Base-by-base conservation (phyloP, 805 yeast genomes). In the Pichia exigua region DNA sequence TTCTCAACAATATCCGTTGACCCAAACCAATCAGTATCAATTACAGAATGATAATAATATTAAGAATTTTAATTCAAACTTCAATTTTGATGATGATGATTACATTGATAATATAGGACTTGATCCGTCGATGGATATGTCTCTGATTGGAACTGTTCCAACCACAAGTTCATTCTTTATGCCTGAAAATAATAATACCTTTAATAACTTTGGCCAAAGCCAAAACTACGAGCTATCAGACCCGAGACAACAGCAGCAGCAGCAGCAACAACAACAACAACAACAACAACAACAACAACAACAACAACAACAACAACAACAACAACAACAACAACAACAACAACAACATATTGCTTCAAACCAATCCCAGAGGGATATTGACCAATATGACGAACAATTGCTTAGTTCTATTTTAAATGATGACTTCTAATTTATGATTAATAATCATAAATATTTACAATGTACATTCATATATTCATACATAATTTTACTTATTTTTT, bases 341-440 rank as follows among this genome's bases (percentile, higher is more conserved):
- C 38, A 32, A 15, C 38, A 32, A 15, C 18, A 26, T 7, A 15
- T 13, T 17, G 17, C 18, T 17, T n/a, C 20, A 17, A n/a, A 17
- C 20, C 39, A 17, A 4, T 3, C 17, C 11, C 18, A 17, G n/a
- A 17, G 20, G n/a, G 35, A 30, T 13, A 20, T 49, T 38, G 49
- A 50, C 27, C 53, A 50, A 43, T 46, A 50, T 39, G 53, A 50
- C 22, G 49, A 50, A 24, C 53, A 46, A 42, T 28, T 50, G 11
- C 38, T 50, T 18, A 32, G 46, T 17, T 50, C 53, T 8, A 21
- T 50, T n/a, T 22, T 50, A 7, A 26, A 35, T 27, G 35, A 45
- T 41, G 38, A 32, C 7, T 32, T 27, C 13, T 27, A 11, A 27
- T 27, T 27, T 11, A 27, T 27, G 38, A 10, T 32, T 2, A 32